Evolutionary conservation across 768 basidiomycete species (phyloP).

Genomic region (Panus rudis): DNA sequence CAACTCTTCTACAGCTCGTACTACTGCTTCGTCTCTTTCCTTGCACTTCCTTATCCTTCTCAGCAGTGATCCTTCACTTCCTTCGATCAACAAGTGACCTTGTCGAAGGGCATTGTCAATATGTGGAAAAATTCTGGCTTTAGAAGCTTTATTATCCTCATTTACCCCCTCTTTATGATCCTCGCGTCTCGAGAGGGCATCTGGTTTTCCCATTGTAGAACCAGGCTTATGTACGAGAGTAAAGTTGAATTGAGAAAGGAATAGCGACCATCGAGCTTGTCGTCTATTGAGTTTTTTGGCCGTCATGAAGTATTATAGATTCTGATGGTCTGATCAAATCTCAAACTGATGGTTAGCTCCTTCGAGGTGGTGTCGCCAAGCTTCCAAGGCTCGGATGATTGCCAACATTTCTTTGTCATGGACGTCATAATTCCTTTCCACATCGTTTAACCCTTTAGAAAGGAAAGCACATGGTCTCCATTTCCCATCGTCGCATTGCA

Average conservation of each 20-base stretch:
- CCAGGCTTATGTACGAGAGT: neutral
- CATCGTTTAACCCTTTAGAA: neutral
- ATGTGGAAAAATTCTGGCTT: neutral
- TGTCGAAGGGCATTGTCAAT: neutral
- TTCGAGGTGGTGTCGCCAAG: neutral
- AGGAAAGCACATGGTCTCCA: neutral
- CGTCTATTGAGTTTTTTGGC: neutral
- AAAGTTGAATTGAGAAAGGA: neutral
- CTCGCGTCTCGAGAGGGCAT: neutral
- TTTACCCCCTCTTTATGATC: neutral
- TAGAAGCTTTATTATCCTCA: neutral
- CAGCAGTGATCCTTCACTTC: neutral
- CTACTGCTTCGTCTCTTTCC: neutral
- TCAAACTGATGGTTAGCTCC: neutral
- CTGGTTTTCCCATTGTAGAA: too few relatives aligned
- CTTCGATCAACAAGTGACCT: neutral
- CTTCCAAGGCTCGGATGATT: constrained; percentile 1
- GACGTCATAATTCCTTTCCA: neutral
- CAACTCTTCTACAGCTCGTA: neutral
- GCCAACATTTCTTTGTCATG: neutral
- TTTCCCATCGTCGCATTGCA: neutral
- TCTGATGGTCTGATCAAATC: constrained; percentile 2
- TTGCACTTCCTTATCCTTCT: neutral
- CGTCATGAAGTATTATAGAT: neutral
- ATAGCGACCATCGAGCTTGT: neutral